Base-by-base conservation (phyloP, 1,284 basidiomycete species). In the Melampsora allii-populina region DNA sequence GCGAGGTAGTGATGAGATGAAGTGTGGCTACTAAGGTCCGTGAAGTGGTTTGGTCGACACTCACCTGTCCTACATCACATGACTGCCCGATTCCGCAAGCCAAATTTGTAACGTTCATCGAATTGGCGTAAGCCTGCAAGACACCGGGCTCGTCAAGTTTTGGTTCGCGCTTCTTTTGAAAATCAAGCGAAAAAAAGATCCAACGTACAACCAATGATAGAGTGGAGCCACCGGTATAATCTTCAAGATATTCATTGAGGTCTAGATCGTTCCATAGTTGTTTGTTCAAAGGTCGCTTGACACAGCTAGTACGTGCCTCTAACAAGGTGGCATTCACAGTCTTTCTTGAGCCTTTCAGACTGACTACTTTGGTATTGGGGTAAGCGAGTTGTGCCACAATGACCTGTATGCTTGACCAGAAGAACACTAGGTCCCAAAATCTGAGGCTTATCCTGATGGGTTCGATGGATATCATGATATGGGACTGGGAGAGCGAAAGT, bases 21-120 rank as follows among this genome's bases (percentile, higher is more conserved):
- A 64, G 17, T 36, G 24, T 17, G 14, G 2, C 21, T 21, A n/a
- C 53, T 58, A 7, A 0, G n/a, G 12, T 61, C 19, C 9, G 7
- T 31, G 36, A n/a, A 36, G 21, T 29, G 29, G 12, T 24, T 0
- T 31, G 39, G 39, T 14, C 4, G 7, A 39, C 19, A 29, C 64
- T 50, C 27, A 66, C 71, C 64, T 74, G 61, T 24, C 71, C 71
- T 33, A 63, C 71, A 74, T 74, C 71, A 66, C 71, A 74, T 9
- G 31, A 66, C 24, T 45, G 39, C n/a, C 71, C 71, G 14, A 74
- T 74, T 24, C 71, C 71, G 36, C 71, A 74, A 27, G 56, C 64
- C 33, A 74, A 48, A 64, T 74, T 61, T n/a, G 71, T 74, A 24
- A 74, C 64, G 33, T 74, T 74, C 17, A 74, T 63, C 39, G 66